Evolutionary conservation across 2,329 filamentous ascomycete genomes (phyloP), one percentile per base, ranked within the genome.

Genomic region (Cladosporium sp.): DNA sequence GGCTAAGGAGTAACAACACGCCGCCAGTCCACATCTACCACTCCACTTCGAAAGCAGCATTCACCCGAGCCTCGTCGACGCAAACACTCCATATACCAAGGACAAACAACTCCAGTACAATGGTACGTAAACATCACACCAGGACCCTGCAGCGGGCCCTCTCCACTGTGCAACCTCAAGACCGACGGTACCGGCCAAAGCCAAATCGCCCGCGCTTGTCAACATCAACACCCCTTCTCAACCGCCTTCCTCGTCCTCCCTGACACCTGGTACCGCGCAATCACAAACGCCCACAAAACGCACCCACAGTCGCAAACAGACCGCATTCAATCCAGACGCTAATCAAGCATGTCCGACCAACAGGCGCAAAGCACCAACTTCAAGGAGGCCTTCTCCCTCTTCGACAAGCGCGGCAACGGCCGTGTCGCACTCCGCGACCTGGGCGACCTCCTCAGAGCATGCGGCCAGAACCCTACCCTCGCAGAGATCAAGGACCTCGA

Each of bases 381-480:
- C 92, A 98, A 98, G 86, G 95, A 99, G 90, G 95, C 95, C 74
- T 99, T 99, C 83, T 93, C 93, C 76, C 91, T 99, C 80, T 99
- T 98, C 86, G 95, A 99, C 87, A 98, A 97, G 89, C 94, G 95
- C 80, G 95, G 95, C 78, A 96, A 92, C 78, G 93, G 94, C 78
- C 93, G 93, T 74, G 95, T 98, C 73, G 82, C 91, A 49, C 85
- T 93, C 79, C 91, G 94, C 72, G 90, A 90, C 71, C 88, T 99
- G 66, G 95, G 95, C 73, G 95, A 99, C 79, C 87, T 99, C 68
- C 88, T 99, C 72, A 91, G 95, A 78, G 95, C 95, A 65, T 99
- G 95, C 79, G 95, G 95, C 58, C 95, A 99, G 85, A 99, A 99
- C 83, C 95, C 95, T 54, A 99, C 95, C 11, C 85, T 98, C 71